Conservation (phyloP, 106 monocot genomes). For the Phalaenopsis aphrodite region DNA sequence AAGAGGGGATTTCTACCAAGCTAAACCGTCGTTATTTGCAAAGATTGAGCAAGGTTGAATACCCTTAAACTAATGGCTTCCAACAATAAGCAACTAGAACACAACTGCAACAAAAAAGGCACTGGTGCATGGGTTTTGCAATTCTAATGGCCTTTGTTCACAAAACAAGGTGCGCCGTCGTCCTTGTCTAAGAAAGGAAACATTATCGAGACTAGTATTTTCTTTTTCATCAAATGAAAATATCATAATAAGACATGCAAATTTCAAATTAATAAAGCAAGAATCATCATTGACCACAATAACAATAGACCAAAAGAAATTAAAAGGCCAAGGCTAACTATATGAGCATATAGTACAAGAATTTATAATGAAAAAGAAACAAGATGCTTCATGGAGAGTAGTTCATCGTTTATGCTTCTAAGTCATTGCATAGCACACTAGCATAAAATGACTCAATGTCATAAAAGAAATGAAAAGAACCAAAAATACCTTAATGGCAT, state of each 20-base stretch:
- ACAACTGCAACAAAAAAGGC: neutral
- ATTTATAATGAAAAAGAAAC: neutral
- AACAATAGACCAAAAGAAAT: neutral
- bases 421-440: neutral
- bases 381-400: neutral
- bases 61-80: neutral
- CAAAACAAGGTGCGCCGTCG: neutral
- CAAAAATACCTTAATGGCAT: slow-evolving; percentile 65
- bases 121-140: neutral
- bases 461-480: neutral
- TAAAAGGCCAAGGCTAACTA: neutral
- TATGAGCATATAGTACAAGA: neutral
- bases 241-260: neutral
- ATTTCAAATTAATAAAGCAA: neutral
- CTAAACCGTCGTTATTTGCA: neutral
- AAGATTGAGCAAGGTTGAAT: neutral
- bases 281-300: neutral
- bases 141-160: neutral
- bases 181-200: neutral
- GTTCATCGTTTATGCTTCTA: neutral
- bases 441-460: neutral
- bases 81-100: neutral
- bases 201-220: neutral
- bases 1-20: no score
- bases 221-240: neutral